Percentiles rank a stretch among this genome's conserved stretches.
These are phyloP conservation scores for Flaveria brownii DNA, from an alignment of 129 eudicot species.

Conservation along the genomic window DNA sequence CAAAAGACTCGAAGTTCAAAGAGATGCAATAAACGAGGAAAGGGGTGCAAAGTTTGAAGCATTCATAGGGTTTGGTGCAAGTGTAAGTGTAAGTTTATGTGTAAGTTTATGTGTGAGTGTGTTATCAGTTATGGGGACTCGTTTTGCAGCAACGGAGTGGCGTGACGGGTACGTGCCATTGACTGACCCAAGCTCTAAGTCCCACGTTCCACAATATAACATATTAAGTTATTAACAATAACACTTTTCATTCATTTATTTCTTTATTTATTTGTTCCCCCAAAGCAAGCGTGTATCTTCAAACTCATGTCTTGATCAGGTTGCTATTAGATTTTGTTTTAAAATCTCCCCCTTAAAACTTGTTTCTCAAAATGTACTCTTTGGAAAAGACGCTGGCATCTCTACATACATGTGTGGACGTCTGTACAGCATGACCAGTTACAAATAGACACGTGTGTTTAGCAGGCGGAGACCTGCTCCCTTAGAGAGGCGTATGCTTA, in stretches of 20 bases:
- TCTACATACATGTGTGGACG: no score
- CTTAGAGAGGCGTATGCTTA: no score
- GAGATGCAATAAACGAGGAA: conserved; percentile 26
- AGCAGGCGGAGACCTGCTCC: no score
- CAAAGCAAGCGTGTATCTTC: not conserved
- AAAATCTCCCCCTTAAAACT: no score
- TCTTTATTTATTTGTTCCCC: not conserved
- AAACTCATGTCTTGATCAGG: no score
- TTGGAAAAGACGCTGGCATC: no score
- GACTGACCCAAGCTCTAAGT: conserved; percentile 13
- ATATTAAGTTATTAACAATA: not conserved
- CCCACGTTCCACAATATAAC: not conserved
- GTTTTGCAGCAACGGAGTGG: conserved; percentile 45
- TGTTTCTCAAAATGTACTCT: no score
- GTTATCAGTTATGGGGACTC: conserved; percentile 28
- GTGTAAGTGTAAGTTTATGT: not conserved
- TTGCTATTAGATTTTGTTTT: no score
- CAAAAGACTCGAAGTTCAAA: not conserved
- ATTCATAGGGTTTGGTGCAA: conserved; percentile 23
- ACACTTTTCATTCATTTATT: not conserved
- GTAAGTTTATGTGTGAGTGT: not conserved
- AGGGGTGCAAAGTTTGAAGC: conserved; percentile 30
- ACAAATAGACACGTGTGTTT: no score
- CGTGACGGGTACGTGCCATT: conserved; percentile 50
- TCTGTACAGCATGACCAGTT: no score